Percentiles rank a stretch among this genome's conserved stretches.
Conservation (phyloP, 148 eudicot species). For the Persicaria tinctoria region DNA sequence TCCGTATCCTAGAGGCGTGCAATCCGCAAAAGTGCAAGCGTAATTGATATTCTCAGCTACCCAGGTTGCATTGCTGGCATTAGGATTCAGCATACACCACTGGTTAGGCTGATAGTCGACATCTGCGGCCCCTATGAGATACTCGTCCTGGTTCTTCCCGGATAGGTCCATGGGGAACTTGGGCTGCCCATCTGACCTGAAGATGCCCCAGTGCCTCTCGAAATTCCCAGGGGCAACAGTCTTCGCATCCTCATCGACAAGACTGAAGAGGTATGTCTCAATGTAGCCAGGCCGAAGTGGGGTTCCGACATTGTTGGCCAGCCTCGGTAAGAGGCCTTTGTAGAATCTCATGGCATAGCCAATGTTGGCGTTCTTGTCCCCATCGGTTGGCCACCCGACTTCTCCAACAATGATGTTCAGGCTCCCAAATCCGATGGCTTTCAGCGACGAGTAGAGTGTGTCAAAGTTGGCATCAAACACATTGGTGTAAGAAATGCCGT, state of each 20-base stretch:
- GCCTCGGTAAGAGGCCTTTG: slow-evolving; percentile 29
- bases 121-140: slow-evolving; percentile 55
- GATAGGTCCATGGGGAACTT: slow-evolving; percentile 44
- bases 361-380: slow-evolving; percentile 58
- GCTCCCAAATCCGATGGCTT: slow-evolving; percentile 37
- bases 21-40: slow-evolving; percentile 73
- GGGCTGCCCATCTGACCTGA: slow-evolving; percentile 52
- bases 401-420: slow-evolving; percentile 66
- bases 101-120: slow-evolving; percentile 49
- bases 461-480: slow-evolving; percentile 33
- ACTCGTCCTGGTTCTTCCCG: neutral
- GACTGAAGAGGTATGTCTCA: slow-evolving; percentile 60
- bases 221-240: slow-evolving; percentile 77
- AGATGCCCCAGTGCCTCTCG: slow-evolving; percentile 93
- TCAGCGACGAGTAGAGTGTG: slow-evolving; percentile 63
- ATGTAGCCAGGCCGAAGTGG: slow-evolving; percentile 61
- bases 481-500: slow-evolving; percentile 33
- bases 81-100: slow-evolving; percentile 79
- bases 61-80: slow-evolving; percentile 44
- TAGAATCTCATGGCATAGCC: slow-evolving; percentile 21
- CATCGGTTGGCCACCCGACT: slow-evolving; percentile 23
- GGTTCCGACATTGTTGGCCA: slow-evolving; percentile 50
- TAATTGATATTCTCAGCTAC: slow-evolving; percentile 31
- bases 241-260: slow-evolving; percentile 77
- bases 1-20: slow-evolving; percentile 74